Evolutionary conservation across 371 early-diverging fungal species (phyloP).

Genomic region (Mucor indicus): DNA sequence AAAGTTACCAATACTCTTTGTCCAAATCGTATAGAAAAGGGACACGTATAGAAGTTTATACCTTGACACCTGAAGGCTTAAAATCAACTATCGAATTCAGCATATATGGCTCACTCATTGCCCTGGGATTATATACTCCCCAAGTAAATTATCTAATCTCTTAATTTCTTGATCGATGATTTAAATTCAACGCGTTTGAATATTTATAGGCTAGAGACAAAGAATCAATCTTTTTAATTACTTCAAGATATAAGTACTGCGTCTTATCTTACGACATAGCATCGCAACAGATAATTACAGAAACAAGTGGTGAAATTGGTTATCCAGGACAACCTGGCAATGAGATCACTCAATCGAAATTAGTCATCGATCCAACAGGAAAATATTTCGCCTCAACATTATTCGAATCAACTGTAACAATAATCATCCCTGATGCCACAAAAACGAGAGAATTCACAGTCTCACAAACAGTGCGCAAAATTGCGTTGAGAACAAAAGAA

Average conservation of each 20-base stretch:
- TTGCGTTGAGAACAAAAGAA: slow-evolving; percentile 13
- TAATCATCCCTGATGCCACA: slow-evolving; percentile 16
- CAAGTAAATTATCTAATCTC: slow-evolving; percentile 33
- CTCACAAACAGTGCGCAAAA: slow-evolving; percentile 13
- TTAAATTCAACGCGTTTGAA: too few species aligned
- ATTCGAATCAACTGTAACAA: slow-evolving; percentile 30
- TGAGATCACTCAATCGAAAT: slow-evolving; percentile 29
- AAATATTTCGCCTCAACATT: slow-evolving; percentile 41
- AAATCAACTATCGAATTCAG: slow-evolving; percentile 65
- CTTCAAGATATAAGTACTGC: slow-evolving; percentile 57
- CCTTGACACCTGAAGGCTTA: slow-evolving; percentile 57
- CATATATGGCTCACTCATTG: slow-evolving; percentile 69
- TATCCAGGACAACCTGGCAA: slow-evolving; percentile 53
- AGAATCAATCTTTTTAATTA: slow-evolving; percentile 60
- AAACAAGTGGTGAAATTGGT: slow-evolving; percentile 59
- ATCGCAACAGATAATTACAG: slow-evolving; percentile 51
- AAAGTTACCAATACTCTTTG: too few species aligned
- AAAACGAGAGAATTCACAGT: slow-evolving; percentile 4
- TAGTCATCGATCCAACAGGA: slow-evolving; percentile 53
- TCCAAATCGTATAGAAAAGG: slow-evolving; percentile 65
- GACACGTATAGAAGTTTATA: slow-evolving; percentile 70
- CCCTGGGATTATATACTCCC: slow-evolving; percentile 56
- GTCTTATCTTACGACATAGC: slow-evolving; percentile 58
- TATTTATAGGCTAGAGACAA: slow-evolving; percentile 45
- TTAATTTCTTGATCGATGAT: background rate